Base-by-base conservation (phyloP, 164 flowering plant species). In the Hamamelis virginiana region DNA sequence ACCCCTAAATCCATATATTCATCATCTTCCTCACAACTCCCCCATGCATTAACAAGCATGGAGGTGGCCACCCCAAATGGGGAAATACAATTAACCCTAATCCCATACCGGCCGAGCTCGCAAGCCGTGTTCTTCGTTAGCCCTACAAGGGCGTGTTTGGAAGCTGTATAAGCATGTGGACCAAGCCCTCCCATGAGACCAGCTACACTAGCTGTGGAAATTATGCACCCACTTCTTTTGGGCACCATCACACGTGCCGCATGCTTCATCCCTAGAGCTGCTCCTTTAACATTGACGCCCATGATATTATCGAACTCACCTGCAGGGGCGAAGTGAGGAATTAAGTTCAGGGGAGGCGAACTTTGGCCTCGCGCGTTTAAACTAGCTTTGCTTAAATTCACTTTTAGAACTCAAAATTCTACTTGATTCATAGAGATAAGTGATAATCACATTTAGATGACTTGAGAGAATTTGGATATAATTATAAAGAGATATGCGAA, bases 31-130 rank as follows among this genome's bases (percentile, higher is more conserved):
- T 65, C 79, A 5, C 67, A 80, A 1, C 55, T 59, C 51, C 87
- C 80, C 97, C 91, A 88, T 16, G 91, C 97, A 68, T 89, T 81
- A 1, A 85, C 78, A 52, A 87, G 85, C 94, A 92, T 89, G 8
- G 86, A 64, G 1, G 97, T 92, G 14, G 96, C 94, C 52, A 91
- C 94, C 68, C 92, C 97, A 71, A 87, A 91, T 43, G 97, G 97
- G n/a, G 97, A 92, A 38, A 92, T 86, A 78, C 96, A 90, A 51
- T 92, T 92, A 6, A 89, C 96, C 64, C 96, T 72, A 55, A 92
- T 89, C 68, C 97, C 97, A 65, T 79, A 77, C 74, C 72, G 62
- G 1, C 97, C 96, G 0, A 92, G 81, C 80, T 92, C 97, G 33
- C 92, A 86, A 0, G 97, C 94, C 11, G 90, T 66, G 66, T 91